These are phyloP conservation scores for Fragilariopsis cylindrus DNA, from an alignment of 108 stramenopile genomes.

Conservation along the genomic window DNA sequence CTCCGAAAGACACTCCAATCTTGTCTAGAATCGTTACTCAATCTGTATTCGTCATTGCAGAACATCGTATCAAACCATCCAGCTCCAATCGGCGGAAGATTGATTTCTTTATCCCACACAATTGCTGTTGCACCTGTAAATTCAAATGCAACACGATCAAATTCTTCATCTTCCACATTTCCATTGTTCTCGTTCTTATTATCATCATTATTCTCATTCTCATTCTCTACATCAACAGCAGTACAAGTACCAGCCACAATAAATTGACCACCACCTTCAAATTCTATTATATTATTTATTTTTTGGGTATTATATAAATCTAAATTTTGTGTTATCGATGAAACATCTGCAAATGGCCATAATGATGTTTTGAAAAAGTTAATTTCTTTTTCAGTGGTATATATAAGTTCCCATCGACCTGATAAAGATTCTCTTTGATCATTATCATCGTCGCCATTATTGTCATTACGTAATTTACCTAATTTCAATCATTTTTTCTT, in stretches of 20 bases:
- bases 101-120: slow-evolving; percentile 20
- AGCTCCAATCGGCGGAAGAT: slow-evolving; percentile 28
- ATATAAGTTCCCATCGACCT: slow-evolving; percentile 35
- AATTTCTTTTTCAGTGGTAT: slow-evolving; percentile 38
- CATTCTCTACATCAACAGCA: not conserved
- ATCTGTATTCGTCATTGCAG: slow-evolving; percentile 23
- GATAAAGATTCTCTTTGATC: slow-evolving; percentile 24
- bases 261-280: slow-evolving; percentile 32
- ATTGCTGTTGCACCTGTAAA: slow-evolving; percentile 17
- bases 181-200: not conserved
- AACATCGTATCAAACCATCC: slow-evolving; percentile 42
- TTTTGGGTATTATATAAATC: slow-evolving; percentile 12
- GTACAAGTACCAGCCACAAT: slow-evolving; percentile 18
- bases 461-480: slow-evolving; percentile 23
- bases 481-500: slow-evolving; percentile 22
- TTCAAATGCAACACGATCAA: slow-evolving; percentile 30
- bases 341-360: slow-evolving; percentile 34
- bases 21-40: slow-evolving; percentile 28
- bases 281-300: slow-evolving; percentile 25
- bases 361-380: slow-evolving; percentile 36
- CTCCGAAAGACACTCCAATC: slow-evolving; percentile 30
- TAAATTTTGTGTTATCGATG: slow-evolving; percentile 18
- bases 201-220: not conserved
- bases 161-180: slow-evolving; percentile 13
- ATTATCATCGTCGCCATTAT: not conserved